phyloP scores from a whole-genome alignment of 106 monocot species.

The Iris macrosiphon region DNA sequence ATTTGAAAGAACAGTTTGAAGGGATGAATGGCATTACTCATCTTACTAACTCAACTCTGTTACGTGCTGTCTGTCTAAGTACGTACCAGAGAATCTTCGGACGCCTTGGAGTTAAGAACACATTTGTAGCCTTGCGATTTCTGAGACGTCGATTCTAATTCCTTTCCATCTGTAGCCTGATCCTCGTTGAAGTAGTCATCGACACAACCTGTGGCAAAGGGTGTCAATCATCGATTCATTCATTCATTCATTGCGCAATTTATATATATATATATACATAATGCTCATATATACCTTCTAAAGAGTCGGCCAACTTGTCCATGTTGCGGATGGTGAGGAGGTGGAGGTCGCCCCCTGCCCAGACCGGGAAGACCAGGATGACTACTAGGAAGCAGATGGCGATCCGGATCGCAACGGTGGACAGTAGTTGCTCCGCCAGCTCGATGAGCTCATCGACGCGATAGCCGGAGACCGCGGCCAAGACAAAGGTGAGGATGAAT shows the following conservation, averaged over 20 bases:
- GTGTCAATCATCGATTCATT: not conserved
- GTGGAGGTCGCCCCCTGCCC: conserved; percentile 58
- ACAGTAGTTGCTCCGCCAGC: conserved; percentile 29
- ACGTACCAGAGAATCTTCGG: conserved; percentile 49
- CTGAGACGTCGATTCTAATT: not conserved
- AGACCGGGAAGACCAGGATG: conserved; percentile 41
- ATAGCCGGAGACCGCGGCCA: conserved; percentile 41
- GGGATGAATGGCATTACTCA: too few species aligned
- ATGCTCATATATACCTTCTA: conserved; percentile 31
- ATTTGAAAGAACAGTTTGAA: too few species aligned
- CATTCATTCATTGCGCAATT: not conserved
- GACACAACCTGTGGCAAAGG: conserved; percentile 20
- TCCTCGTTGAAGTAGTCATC: conserved; percentile 29
- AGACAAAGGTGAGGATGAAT: conserved; percentile 52
- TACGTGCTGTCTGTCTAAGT: too few species aligned
- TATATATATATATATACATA: not conserved
- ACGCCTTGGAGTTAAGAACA: conserved; percentile 59
- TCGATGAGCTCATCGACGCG: conserved; percentile 33
- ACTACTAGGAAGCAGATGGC: conserved; percentile 27
- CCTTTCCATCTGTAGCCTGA: conserved; percentile 1
- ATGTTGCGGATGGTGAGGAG: conserved; percentile 23
- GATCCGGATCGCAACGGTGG: conserved; percentile 42
- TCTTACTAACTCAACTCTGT: too few species aligned
- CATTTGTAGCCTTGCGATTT: conserved; percentile 45
- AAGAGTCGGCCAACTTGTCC: conserved; percentile 33